Percentiles rank a stretch among this genome's conserved stretches.
These are phyloP conservation scores for Isatis lusitanica DNA, from an alignment of 441 rosid species.

Conservation along the genomic window DNA sequence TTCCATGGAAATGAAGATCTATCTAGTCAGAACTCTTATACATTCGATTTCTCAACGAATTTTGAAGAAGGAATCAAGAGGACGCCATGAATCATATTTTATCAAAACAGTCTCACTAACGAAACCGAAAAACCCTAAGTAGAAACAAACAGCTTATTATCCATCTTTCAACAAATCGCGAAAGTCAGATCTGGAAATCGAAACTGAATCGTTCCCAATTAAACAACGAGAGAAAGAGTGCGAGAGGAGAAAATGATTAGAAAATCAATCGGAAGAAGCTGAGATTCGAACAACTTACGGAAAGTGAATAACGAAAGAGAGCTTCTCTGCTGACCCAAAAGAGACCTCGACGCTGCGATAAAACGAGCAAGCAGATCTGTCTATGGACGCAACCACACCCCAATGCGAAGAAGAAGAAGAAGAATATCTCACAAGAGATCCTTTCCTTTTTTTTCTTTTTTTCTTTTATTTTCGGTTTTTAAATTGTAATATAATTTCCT, in stretches of 20 bases:
- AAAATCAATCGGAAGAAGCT: constrained; percentile 3
- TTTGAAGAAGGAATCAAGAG: not conserved
- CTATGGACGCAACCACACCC: not conserved
- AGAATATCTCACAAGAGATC: not conserved
- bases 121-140: not conserved
- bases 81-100: not conserved
- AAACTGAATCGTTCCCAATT: not conserved
- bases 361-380: constrained; percentile 22
- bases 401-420: not conserved
- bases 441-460: no score
- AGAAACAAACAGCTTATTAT: not conserved
- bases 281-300: constrained; percentile 21
- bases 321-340: constrained; percentile 12
- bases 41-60: not conserved
- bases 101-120: not conserved
- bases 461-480: not conserved
- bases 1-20: not conserved
- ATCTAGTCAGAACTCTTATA: not conserved
- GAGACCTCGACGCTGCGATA: constrained; percentile 19
- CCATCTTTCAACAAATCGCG: not conserved
- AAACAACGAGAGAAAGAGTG: not conserved
- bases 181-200: constrained; percentile 10
- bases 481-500: not conserved
- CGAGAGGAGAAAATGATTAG: not conserved
- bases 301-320: not conserved